Evolutionary conservation across 345 rosid genomes (phyloP), one percentile per base, ranked within the genome.

Genomic region (Eutrema japonicum): DNA sequence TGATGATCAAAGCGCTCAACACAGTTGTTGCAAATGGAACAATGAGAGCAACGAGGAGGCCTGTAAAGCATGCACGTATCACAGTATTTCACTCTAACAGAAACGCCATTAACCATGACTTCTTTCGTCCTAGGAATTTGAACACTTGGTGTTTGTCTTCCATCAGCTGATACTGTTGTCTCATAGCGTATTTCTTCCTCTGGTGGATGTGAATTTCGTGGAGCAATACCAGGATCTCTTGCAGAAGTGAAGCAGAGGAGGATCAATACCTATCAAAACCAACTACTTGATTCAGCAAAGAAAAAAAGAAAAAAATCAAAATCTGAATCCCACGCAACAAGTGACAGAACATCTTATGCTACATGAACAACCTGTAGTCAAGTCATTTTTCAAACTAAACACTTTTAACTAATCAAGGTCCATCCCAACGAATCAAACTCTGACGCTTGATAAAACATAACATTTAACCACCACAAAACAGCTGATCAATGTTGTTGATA

Each of bases 1-100:
- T 95, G 98, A 77, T 95, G 99, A 83, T 95, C 99, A 80, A 95
- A 95, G 51, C 99, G 89, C 81, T 92, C 98, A 48, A 95, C 97
- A 35, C 99, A 64, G 68, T 64, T 64, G 54, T 64, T 64, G 54
- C 74, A 75, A 52, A 75, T 68, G 49, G 79, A 75, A 46, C 79
- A 75, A 72, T 95, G 99, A 29, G 98, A 92, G 80, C 99, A 95
- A 60, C 99, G 96, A 40, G 98, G 97, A 79, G 98, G 99, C 60
- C 97, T 88, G 71, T 90, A 95, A 76, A 92, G 92, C 99, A 92
- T 95, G 85, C 99, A 95, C 0, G 99, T 92, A 27, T 92, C 98
- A 66, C 99, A 95, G 43, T 95, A 95, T 82, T 95, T 95, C 53
- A 92, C 92, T 72, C 85, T 83, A 77, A 95, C 91, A 35, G 88